A percentile compares a stretch with the other conserved stretches of the same genome.
These are phyloP conservation scores for Annulohypoxylon stygium DNA, from an alignment of 495 filamentous ascomycete genomes.

Conservation along the genomic window DNA sequence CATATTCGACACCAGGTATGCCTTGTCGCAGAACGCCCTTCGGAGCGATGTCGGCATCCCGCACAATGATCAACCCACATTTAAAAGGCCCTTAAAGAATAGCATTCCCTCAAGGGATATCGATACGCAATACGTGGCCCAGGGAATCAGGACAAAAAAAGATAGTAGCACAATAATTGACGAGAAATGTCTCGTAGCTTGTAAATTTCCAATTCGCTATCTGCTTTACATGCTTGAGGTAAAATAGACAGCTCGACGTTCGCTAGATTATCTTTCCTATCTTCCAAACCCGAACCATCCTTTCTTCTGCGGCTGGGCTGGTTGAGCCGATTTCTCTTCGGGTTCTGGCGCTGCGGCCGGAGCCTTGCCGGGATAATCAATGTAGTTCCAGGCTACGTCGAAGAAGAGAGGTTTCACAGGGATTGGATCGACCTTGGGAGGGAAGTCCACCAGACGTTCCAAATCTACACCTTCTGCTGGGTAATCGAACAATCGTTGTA, in stretches of 20 bases:
- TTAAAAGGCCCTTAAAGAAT: neutral
- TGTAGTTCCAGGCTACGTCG: conserved; percentile 98
- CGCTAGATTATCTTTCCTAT: conserved; percentile 53
- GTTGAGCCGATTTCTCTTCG: conserved; percentile 48
- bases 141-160: conserved; percentile 2
- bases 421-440: conserved; percentile 82
- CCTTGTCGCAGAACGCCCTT: conserved; percentile 36
- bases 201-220: conserved; percentile 13
- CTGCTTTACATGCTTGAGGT: conserved; percentile 24
- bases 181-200: conserved; percentile 22
- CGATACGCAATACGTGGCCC: neutral
- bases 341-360: conserved; percentile 47
- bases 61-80: conserved; percentile 3
- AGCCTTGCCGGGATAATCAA: conserved; percentile 84
- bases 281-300: conserved; percentile 94
- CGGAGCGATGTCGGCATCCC: conserved; percentile 20
- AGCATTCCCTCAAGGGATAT: conserved; percentile 5
- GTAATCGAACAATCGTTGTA: conserved; percentile 81
- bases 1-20: conserved; percentile 32
- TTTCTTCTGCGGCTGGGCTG: conserved; percentile 72
- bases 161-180: conserved; percentile 13
- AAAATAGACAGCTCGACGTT: conserved; percentile 11
- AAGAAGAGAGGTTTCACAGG: conserved; percentile 97
- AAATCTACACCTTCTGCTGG: conserved; percentile 76
- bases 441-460: conserved; percentile 84